These are phyloP conservation scores for Aureobasidium vineae DNA, from an alignment of 2,329 filamentous ascomycete genomes.

Conservation along the genomic window DNA sequence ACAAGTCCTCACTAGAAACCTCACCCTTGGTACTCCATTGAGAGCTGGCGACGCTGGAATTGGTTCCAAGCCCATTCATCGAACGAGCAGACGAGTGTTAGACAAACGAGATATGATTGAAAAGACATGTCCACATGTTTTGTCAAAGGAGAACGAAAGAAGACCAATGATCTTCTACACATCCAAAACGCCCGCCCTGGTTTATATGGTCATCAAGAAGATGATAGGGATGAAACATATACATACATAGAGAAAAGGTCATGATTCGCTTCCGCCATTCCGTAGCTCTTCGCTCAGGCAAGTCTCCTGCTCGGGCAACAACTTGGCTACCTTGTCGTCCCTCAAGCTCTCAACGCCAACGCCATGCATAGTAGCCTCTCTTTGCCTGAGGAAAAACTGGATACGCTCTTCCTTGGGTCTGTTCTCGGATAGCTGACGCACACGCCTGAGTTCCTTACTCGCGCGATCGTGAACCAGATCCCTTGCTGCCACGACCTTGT, in stretches of 20 bases:
- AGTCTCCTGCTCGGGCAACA: slow-evolving; percentile 48
- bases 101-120: neutral
- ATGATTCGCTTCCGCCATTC: neutral
- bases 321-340: slow-evolving; percentile 48
- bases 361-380: slow-evolving; percentile 57
- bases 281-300: slow-evolving; percentile 43
- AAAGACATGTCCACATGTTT: neutral
- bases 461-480: slow-evolving; percentile 65
- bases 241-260: neutral
- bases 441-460: slow-evolving; percentile 60
- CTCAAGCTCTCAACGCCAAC: slow-evolving; percentile 44
- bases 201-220: neutral
- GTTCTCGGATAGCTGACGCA: slow-evolving; percentile 52
- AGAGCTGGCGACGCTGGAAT: too few species aligned
- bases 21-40: too few species aligned
- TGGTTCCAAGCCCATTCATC: neutral
- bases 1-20: neutral
- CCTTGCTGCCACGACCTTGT: slow-evolving; percentile 63
- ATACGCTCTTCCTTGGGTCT: slow-evolving; percentile 58
- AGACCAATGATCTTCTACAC: neutral
- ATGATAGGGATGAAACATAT: neutral
- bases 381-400: slow-evolving; percentile 70
- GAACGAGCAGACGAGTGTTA: neutral
- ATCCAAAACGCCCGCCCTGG: neutral
- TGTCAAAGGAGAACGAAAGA: neutral